Conservation (phyloP, 2,329 filamentous ascomycete genomes). For the Fusarium neocosmosporiellum region DNA sequence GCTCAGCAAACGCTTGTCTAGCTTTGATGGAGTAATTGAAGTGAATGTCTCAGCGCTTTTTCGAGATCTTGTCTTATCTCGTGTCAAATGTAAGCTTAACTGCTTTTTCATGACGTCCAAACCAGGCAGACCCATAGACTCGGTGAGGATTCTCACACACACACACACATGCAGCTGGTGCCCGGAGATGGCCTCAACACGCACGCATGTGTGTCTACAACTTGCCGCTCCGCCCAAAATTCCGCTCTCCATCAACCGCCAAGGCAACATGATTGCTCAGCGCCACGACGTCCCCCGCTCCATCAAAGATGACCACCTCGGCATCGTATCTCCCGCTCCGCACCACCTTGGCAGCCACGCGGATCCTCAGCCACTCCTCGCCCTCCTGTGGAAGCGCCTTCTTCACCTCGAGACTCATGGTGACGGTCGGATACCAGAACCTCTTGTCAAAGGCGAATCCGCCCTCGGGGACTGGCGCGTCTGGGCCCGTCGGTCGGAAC, state of each 20-base stretch:
- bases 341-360: conserved; percentile 73
- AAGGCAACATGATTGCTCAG: conserved; percentile 47
- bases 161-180: background rate
- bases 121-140: background rate
- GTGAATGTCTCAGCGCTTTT: background rate
- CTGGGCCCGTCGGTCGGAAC: conserved; percentile 48
- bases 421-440: conserved; percentile 82
- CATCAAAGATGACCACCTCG: conserved; percentile 74
- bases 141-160: background rate
- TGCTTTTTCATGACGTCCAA: background rate
- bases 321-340: conserved; percentile 80
- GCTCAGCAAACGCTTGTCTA: background rate
- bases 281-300: conserved; percentile 44
- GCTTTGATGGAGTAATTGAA: background rate
- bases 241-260: conserved; percentile 42
- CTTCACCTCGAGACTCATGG: conserved; percentile 82
- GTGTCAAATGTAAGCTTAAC: background rate
- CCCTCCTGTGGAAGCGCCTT: conserved; percentile 75
- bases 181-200: background rate
- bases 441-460: conserved; percentile 43
- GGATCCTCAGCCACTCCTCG: conserved; percentile 77
- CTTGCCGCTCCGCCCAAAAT: conserved; percentile 32
- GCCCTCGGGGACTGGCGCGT: conserved; percentile 28
- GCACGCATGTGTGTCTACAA: conserved; percentile 51
- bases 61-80: background rate